Conservation (phyloP, 192 early-diverging fungal genomes). For the Phycomyces blakesleeanus region DNA sequence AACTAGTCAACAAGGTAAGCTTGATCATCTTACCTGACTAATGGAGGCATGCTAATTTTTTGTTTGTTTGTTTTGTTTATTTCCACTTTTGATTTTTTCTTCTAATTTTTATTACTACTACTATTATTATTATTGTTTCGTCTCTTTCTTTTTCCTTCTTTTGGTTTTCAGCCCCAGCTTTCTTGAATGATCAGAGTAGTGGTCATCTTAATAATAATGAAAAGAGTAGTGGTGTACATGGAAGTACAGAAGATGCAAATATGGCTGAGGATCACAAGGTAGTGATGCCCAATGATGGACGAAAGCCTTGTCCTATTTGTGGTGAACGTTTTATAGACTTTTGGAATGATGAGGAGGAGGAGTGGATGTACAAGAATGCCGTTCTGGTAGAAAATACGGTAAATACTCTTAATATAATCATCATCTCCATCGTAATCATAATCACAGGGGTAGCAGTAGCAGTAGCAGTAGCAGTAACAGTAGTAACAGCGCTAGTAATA, state of each 20-base stretch:
- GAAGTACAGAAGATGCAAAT: constrained; percentile 15
- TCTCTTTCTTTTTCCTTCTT: constrained; percentile 10
- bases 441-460: no score
- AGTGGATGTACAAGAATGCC: constrained; percentile 73
- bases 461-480: no score
- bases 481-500: no score
- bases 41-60: no score
- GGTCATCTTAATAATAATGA: constrained; percentile 11
- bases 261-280: constrained; percentile 41
- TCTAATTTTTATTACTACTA: no score
- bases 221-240: not conserved
- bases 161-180: constrained; percentile 19
- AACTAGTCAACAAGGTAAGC: constrained; percentile 30
- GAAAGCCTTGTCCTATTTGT: constrained; percentile 69
- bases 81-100: no score
- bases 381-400: constrained; percentile 54
- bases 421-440: no score
- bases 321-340: constrained; percentile 68
- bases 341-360: constrained; percentile 75
- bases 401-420: constrained; percentile 8
- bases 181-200: constrained; percentile 21
- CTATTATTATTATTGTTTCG: no score
- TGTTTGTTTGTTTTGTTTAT: no score
- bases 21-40: not conserved
- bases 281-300: constrained; percentile 40